phyloP scores from a whole-genome alignment of 2,329 filamentous ascomycete species.

The Xylariaceae sp. region DNA sequence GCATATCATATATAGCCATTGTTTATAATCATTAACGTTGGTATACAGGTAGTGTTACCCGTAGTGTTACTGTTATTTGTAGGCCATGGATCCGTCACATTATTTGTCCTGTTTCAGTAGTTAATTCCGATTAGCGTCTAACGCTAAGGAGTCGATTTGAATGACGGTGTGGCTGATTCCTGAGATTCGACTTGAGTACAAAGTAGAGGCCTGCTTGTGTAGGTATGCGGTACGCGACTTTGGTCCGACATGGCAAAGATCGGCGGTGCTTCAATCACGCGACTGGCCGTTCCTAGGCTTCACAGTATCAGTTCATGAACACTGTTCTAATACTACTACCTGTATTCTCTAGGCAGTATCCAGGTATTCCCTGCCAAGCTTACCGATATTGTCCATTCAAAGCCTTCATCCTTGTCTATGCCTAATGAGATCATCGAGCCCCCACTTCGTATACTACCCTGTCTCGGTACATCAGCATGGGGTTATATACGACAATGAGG shows the following conservation, averaged over 20 bases:
- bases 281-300: slow-evolving; percentile 7
- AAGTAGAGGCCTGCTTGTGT: no score
- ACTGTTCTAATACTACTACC: neutral
- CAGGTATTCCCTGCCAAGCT: slow-evolving; percentile 10
- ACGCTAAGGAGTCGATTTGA: no score
- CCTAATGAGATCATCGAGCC: slow-evolving; percentile 18
- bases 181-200: no score
- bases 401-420: neutral
- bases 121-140: no score
- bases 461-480: slow-evolving; percentile 2
- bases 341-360: no score
- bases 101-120: no score
- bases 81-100: no score
- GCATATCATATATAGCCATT: no score
- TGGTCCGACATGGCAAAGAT: slow-evolving; percentile 4
- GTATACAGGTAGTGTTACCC: no score
- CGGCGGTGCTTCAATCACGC: slow-evolving; percentile 16
- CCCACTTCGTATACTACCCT: slow-evolving; percentile 9
- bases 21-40: no score
- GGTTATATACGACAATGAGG: neutral
- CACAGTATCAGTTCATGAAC: neutral
- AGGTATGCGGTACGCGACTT: neutral
- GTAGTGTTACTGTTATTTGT: no score
- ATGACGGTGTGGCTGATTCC: no score
- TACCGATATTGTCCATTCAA: slow-evolving; percentile 3